A percentile compares a stretch with the other conserved stretches of the same genome.
These are phyloP conservation scores for Multifurca ochricompacta DNA, from an alignment of 768 basidiomycete species.

Conservation along the genomic window DNA sequence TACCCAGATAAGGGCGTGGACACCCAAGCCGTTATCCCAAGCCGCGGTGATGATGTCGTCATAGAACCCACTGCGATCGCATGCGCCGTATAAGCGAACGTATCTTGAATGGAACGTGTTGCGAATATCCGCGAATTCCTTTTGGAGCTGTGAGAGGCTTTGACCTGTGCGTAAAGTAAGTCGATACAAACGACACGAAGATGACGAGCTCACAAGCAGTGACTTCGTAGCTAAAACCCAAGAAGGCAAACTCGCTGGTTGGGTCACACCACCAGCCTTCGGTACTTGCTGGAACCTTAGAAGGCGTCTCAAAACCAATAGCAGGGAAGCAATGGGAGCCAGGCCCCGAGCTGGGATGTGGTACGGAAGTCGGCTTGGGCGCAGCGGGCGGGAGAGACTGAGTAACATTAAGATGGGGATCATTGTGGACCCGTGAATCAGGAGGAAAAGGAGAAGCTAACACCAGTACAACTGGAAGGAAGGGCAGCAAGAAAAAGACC, in stretches of 20 bases:
- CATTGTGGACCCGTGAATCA: not conserved
- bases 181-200: not conserved
- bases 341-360: not conserved
- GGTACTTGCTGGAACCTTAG: constrained; percentile 31
- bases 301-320: constrained; percentile 48
- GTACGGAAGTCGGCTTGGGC: not conserved
- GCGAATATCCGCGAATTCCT: constrained; percentile 55
- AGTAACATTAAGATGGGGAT: not conserved
- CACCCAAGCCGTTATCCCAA: constrained; percentile 59
- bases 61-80: constrained; percentile 35
- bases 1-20: constrained; percentile 71
- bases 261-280: constrained; percentile 46
- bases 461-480: not conserved
- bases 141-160: constrained; percentile 39
- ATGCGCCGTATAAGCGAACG: constrained; percentile 42
- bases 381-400: not conserved
- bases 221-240: constrained; percentile 73
- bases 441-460: not conserved
- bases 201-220: constrained; percentile 42
- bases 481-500: not conserved
- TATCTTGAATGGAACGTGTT: constrained; percentile 55
- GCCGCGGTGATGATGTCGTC: constrained; percentile 62
- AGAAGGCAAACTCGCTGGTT: constrained; percentile 61
- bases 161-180: constrained; percentile 40
- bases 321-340: constrained; percentile 31